Evolutionary conservation across 2,329 filamentous ascomycete genomes (phyloP), one percentile per base, ranked within the genome.

Genomic region (Penicillium sp.): DNA sequence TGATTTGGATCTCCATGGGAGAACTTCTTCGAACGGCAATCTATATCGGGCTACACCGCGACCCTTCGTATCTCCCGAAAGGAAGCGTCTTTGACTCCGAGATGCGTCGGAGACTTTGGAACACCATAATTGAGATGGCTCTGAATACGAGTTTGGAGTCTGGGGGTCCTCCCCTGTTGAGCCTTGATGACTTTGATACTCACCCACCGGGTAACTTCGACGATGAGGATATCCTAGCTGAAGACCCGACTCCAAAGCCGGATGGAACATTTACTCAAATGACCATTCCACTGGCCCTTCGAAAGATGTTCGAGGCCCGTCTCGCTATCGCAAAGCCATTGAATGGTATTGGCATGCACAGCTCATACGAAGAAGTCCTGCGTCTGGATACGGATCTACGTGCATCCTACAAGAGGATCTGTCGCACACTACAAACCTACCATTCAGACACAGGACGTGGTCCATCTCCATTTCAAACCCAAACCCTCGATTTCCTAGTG

Each of bases 361-460:
- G 46, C 4, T 59, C 63, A 13, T 72, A 71, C 31, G 61, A 69
- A 29, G 64, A 68, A 25, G 61, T 63, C 0, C 50, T 71, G 16
- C 58, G 54, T 1, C 55, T 69, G 72, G 80, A 80, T 4, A 74
- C 72, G 2, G 79, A 82, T n/a, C 67, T 82, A 1, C 71, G 78
- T 14, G 61, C 66, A 0, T 69, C 75, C 0, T 83, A 83, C 63
- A 81, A 77, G 54, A 58, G 54, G 1, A 57, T 84, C 0, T 71
- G 69, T 11, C 72, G 65, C 3, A 74, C 52, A 3, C 29, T 74
- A 0, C 62, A 67, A 27, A 37, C 19, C 16, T 64, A 54, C 29
- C 50, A 14, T 7, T 53, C 53, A 4, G 49, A 14, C 1, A 21
- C 39, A n/a, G 39, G 25, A 5, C 10, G 6, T 3, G 23, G n/a